Evolutionary conservation across 2,329 filamentous ascomycete genomes (phyloP).

Genomic region (Diaporthe sp.): DNA sequence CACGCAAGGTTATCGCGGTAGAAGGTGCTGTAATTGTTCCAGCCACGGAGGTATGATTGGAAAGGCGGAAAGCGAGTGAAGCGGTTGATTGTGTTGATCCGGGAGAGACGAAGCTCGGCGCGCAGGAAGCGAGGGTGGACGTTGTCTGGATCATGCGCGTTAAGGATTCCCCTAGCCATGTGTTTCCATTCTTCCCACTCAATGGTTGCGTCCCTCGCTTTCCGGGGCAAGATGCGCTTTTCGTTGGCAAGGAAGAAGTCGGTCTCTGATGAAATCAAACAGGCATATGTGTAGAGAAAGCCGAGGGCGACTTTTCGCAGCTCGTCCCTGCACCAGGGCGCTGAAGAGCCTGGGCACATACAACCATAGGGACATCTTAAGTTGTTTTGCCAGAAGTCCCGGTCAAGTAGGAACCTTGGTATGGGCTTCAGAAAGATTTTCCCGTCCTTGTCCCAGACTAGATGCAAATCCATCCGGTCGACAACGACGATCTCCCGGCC

Average conservation of each 20-base stretch:
- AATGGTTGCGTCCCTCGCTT: not conserved
- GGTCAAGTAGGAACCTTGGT: not conserved
- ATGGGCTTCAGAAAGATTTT: not conserved
- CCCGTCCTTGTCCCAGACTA: not conserved
- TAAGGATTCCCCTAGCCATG: conserved; percentile 38
- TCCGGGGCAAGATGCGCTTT: not conserved
- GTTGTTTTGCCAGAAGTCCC: not conserved
- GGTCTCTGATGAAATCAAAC: not conserved
- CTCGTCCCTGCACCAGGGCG: not conserved
- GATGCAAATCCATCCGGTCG: not conserved
- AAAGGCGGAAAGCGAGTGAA: conserved; percentile 40
- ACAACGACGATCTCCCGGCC: not conserved
- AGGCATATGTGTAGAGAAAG: conserved; percentile 3
- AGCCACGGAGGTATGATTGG: conserved; percentile 38
- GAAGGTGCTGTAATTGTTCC: conserved; percentile 41
- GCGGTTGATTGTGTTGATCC: conserved; percentile 42
- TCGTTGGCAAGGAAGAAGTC: not conserved
- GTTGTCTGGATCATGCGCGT: conserved; percentile 19
- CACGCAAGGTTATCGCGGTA: not conserved
- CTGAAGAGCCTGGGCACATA: not conserved
- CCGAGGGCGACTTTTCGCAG: not conserved
- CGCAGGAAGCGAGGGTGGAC: conserved; percentile 45
- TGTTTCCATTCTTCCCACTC: not conserved
- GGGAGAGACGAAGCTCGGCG: conserved; percentile 44
- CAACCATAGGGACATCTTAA: not conserved